Percentiles rank a stretch among this genome's conserved stretches.
These are phyloP conservation scores for Zoysia pacifica DNA, from an alignment of 176 grass and related monocot species.

Conservation along the genomic window DNA sequence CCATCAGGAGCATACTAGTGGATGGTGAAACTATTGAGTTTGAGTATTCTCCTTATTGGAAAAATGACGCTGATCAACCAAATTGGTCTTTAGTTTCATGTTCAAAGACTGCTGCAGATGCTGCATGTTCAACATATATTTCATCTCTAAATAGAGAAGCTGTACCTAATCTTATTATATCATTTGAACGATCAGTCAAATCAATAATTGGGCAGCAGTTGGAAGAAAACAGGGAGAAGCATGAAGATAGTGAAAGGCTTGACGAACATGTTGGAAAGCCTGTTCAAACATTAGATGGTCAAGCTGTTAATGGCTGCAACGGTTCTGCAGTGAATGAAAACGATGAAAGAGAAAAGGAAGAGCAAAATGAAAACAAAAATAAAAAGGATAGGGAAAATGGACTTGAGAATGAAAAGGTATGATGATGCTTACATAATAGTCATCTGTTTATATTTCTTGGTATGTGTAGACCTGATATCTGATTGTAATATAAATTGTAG, in stretches of 20 bases:
- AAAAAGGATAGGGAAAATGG: slow-evolving; percentile 37
- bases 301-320: slow-evolving; percentile 63
- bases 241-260: slow-evolving; percentile 43
- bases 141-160: slow-evolving; percentile 74
- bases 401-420: slow-evolving; percentile 48
- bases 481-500: slow-evolving; percentile 46
- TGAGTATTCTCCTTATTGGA: slow-evolving; percentile 79
- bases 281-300: slow-evolving; percentile 40
- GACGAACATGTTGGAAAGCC: slow-evolving; percentile 42
- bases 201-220: slow-evolving; percentile 50
- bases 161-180: slow-evolving; percentile 73
- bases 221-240: slow-evolving; percentile 59
- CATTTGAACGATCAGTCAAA: slow-evolving; percentile 57
- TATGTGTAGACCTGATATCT: slow-evolving; percentile 4
- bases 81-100: slow-evolving; percentile 79
- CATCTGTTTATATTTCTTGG: slow-evolving; percentile 27
- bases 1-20: slow-evolving; percentile 69
- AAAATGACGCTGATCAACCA: slow-evolving; percentile 62
- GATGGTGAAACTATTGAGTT: slow-evolving; percentile 78
- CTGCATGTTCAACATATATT: slow-evolving; percentile 69
- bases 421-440: slow-evolving; percentile 11
- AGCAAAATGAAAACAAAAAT: slow-evolving; percentile 32
- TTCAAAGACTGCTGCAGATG: slow-evolving; percentile 81
- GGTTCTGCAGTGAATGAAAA: slow-evolving; percentile 54
- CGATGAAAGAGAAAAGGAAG: slow-evolving; percentile 32